These are phyloP conservation scores for Microsporum ferrugineum DNA, from an alignment of 2,329 filamentous ascomycete species.

Conservation along the genomic window DNA sequence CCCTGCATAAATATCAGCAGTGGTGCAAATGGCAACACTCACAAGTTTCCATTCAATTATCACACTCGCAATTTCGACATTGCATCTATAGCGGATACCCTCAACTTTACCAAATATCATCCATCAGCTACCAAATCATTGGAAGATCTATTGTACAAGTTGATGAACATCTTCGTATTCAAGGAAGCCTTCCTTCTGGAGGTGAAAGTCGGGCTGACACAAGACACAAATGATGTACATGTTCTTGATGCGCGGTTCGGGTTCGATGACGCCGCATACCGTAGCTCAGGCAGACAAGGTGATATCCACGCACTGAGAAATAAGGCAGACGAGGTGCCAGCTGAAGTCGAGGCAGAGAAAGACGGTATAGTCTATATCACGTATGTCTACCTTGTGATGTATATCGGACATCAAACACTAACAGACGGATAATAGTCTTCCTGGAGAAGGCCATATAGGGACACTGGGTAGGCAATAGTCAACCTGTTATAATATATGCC, in stretches of 20 bases:
- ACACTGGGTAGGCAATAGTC: slow-evolving; percentile 44
- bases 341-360: slow-evolving; percentile 52
- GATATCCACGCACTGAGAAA: slow-evolving; percentile 50
- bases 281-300: slow-evolving; percentile 49
- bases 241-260: slow-evolving; percentile 47
- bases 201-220: slow-evolving; percentile 36
- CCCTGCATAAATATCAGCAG: slow-evolving; percentile 53
- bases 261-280: slow-evolving; percentile 60
- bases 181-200: slow-evolving; percentile 56
- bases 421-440: slow-evolving; percentile 3
- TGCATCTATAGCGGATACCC: slow-evolving; percentile 36
- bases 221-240: slow-evolving; percentile 28
- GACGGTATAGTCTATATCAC: slow-evolving; percentile 71
- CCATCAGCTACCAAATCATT: slow-evolving; percentile 35
- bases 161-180: slow-evolving; percentile 49
- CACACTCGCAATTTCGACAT: slow-evolving; percentile 27
- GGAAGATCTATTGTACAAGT: slow-evolving; percentile 39
- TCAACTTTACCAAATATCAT: slow-evolving; percentile 36
- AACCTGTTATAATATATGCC: neutral
- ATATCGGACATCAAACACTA: neutral
- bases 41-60: slow-evolving; percentile 54
- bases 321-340: slow-evolving; percentile 39
- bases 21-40: slow-evolving; percentile 33
- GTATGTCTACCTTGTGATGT: slow-evolving; percentile 22
- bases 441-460: slow-evolving; percentile 52